Evolutionary conservation across 441 rosid species (phyloP).

Genomic region (Syzygium malaccense): DNA sequence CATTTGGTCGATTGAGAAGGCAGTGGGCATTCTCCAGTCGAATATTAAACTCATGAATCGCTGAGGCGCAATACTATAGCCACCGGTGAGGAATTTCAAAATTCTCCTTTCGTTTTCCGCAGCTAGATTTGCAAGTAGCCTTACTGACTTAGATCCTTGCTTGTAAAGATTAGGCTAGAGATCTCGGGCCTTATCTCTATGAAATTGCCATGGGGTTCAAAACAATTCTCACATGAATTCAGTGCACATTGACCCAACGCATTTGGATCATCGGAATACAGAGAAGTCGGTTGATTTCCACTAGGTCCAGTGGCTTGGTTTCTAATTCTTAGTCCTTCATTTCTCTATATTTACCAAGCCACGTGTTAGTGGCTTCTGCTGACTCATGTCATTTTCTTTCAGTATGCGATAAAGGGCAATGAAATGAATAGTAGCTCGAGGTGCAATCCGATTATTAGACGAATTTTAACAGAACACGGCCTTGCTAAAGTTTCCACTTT

Average conservation of each 20-base stretch:
- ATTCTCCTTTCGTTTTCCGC: neutral
- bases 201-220: neutral
- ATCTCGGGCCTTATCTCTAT: fast-evolving
- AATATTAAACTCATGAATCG: neutral
- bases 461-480: neutral
- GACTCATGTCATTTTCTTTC: neutral
- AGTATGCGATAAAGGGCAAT: neutral
- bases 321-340: neutral
- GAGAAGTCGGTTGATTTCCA: neutral
- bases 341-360: neutral
- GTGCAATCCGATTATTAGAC: neutral
- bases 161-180: neutral
- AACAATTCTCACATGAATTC: neutral
- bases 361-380: neutral
- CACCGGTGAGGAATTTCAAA: neutral
- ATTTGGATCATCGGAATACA: neutral
- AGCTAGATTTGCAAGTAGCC: neutral
- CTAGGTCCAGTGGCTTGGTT: neutral
- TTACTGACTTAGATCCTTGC: neutral
- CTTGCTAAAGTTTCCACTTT: neutral
- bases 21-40: neutral
- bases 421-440: neutral
- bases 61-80: neutral
- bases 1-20: neutral
- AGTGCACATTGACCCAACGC: neutral